Evolutionary conservation across 305 asterid genomes (phyloP), one percentile per base, ranked within the genome.

Genomic region (Rubia tinctorum): DNA sequence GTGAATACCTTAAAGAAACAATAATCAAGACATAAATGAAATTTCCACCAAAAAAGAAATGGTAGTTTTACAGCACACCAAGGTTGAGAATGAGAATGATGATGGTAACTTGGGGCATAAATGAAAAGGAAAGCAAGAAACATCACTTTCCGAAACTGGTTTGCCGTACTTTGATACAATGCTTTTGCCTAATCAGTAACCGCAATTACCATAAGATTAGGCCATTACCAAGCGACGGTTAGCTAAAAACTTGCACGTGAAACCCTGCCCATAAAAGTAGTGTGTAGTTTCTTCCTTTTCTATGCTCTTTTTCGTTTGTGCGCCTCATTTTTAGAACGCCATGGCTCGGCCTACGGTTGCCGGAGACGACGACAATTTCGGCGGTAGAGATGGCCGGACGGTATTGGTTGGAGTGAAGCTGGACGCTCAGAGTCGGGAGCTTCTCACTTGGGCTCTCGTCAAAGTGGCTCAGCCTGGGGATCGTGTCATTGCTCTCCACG

Each of bases 381-480:
- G 85, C 60, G 66, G 71, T 81, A 77, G 82, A 72, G 86, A 80
- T 68, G 79, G 85, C 53, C 85, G 96, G 74, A 87, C 95, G 71
- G 89, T 89, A 76, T 88, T 94, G 67, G 99, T 94, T 9, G 99
- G 98, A 3, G 90, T 94, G 63, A 94, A 92, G 84, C 77, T 94
- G 69, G 93, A 94, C 84, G 79, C 85, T 10, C 87, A 76, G 63
- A 89, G 98, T 80, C 82, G 91, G 66, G 98, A 94, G 74, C 78
- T 94, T 77, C 92, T 94, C 45, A 94, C 99, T 76, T 94, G 99
- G 99, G 92, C 97, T 78, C 81, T 94, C 55, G 95, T 94, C 40
- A 94, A 94, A 73, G 91, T 92, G 66, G 98, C 98, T 78, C 91
- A 86, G 78, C 79, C 91, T 44, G 99, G 99, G 77, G 98, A 94